Base-by-base conservation (phyloP, 495 filamentous ascomycete genomes). In the Hypomontagnella monticulosa region DNA sequence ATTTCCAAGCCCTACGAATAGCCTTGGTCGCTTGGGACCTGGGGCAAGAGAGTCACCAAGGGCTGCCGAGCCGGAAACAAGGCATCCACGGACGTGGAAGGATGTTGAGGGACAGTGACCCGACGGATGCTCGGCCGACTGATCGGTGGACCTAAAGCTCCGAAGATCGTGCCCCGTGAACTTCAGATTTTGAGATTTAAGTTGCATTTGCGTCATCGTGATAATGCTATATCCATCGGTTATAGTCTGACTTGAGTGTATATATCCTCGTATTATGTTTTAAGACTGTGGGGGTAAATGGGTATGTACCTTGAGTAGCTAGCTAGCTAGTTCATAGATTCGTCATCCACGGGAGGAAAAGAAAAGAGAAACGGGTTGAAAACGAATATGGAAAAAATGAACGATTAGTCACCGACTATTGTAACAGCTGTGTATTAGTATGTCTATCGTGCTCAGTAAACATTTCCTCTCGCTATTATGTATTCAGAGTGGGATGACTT, bases 31-130 rank as follows among this genome's bases (percentile, higher is more conserved):
- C 16, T 16, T 47, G 27, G 34, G 16, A n/a, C 41, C 42, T 33
- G 27, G 34, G 55, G 32, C 19, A 15, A n/a, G 27, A 40, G 23
- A 54, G 23, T 38, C 2, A 27, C 62, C 49, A 61, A 57, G 63
- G 30, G 23, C 6, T 56, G 51, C 57, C 63, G 57, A 67, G 63
- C 57, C 63, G 57, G 63, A 61, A 61, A 61, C 63, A 61, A 57
- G 44, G 44, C 30, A 57, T 15, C 51, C 44, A 43, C 53, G 48
- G 46, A 49, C 11, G 34, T 67, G 64, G 64, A 58, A 55, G 42
- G 18, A 33, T 37, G 57, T 51, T 30, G 32, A 49, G 44, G 47
- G 32, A 34, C 23, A 23, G 49, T 18, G 10, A 36, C 33, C 8
- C 19, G 36, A 50, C 58, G 58, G 53, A 55, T 43, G 33, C 48